Evolutionary conservation across 2,329 filamentous ascomycete species (phyloP), one percentile per base, ranked within the genome.

Genomic region (Dendryphion nanum): DNA sequence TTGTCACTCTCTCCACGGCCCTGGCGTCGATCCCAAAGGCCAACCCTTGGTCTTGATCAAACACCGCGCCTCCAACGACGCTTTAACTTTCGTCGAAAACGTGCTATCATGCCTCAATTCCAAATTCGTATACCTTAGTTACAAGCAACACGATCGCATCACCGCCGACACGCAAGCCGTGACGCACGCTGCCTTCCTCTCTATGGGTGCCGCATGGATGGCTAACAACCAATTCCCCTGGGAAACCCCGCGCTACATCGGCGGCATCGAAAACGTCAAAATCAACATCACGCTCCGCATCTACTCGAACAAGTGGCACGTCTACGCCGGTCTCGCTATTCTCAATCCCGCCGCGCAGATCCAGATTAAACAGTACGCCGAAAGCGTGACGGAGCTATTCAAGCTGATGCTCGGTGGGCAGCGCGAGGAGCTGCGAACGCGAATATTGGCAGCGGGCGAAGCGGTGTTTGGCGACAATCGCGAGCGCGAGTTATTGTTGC

Each of bases 301-400:
- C 70, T 98, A 97, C 72, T 84, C 85, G 43, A 95, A 96, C 68
- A 98, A 97, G 68, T 98, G 94, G 94, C 94, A 98, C 72, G 93
- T 98, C 41, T 98, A 98, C 66, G 93, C 93, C 15, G 93, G 93
- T 0, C 83, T 98, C 6, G 93, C 94, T 8, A 98, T 98, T 59
- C 78, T 98, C 41, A 98, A 98, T 64, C 93, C 93, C 0, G 85
- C 89, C 41, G 93, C 93, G 3, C 86, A 86, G 64, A 78, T 85
- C 65, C 93, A 98, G 69, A 97, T 98, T 57, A 80, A 85, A 39
- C 90, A 97, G 72, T 98, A 97, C 65, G 91, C 93, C 7, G 77
- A 85, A 56, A 90, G 85, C 30, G 91, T 95, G 15, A 97, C 93
- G 0, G 89, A 94, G 56, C 75, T 98, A 15, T 98, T 89, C 75